Conservation (phyloP, 768 basidiomycete genomes). For the Mycena alexandri region DNA sequence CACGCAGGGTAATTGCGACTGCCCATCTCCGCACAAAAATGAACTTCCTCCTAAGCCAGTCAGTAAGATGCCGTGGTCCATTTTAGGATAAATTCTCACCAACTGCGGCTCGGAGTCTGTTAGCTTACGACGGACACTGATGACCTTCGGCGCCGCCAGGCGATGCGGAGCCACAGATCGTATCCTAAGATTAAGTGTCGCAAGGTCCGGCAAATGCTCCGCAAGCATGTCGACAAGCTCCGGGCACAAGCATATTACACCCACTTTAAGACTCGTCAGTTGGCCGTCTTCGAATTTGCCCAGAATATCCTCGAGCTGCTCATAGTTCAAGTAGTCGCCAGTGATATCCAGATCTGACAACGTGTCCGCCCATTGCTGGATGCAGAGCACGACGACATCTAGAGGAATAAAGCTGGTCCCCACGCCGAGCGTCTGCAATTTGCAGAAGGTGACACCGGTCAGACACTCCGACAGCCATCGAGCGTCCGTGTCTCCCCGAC, state of each 20-base stretch:
- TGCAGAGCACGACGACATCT: conserved; percentile 22
- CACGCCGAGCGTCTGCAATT: conserved; percentile 22
- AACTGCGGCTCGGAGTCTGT: not conserved
- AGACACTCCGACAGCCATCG: conserved; percentile 33
- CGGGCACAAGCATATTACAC: conserved; percentile 22
- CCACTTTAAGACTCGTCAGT: not conserved
- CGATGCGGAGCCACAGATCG: conserved; percentile 5
- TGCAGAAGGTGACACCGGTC: conserved; percentile 18
- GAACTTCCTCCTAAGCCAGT: not conserved
- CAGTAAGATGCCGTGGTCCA: not conserved
- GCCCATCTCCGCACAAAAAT: conserved; percentile 17
- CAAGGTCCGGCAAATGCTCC: conserved; percentile 22
- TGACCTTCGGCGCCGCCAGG: conserved; percentile 1
- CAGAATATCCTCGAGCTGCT: conserved; percentile 10
- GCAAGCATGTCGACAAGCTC: conserved; percentile 30
- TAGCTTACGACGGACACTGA: not conserved
- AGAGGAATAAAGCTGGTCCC: conserved; percentile 25
- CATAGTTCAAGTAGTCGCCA: conserved; percentile 26
- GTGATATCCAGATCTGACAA: conserved; percentile 20
- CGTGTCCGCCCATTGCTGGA: conserved; percentile 22
- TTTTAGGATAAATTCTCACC: conserved; percentile 8
- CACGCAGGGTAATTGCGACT: conserved; percentile 15
- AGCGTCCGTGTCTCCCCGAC: not conserved
- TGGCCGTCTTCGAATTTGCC: not conserved
- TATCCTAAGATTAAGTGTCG: conserved; percentile 19